Conservation (phyloP, 108 stramenopile genomes). For the Cyclotella distinguenda region DNA sequence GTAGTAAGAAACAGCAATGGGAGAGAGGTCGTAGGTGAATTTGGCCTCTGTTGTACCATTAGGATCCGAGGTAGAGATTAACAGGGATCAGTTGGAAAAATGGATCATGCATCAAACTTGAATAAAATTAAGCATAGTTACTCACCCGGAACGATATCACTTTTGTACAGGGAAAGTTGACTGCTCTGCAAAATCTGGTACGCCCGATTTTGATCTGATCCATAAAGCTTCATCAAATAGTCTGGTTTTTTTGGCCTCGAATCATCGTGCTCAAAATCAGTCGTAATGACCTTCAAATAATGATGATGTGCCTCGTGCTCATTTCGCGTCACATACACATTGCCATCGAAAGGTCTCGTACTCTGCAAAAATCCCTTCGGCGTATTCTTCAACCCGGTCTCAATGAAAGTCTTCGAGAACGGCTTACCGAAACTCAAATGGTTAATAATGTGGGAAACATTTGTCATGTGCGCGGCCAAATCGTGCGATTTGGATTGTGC, state of each 20-base stretch:
- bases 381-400: conserved; percentile 43
- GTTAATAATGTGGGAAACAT: conserved; percentile 89
- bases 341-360: conserved; percentile 80
- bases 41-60: conserved; percentile 62
- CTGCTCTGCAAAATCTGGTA: conserved; percentile 82
- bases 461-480: conserved; percentile 89
- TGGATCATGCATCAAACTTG: no score
- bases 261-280: conserved; percentile 57
- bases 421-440: conserved; percentile 83
- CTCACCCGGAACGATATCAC: conserved; percentile 63
- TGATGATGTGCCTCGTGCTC: conserved; percentile 95
- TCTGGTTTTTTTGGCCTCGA: neutral
- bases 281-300: conserved; percentile 93
- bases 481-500: conserved; percentile 85
- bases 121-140: neutral
- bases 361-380: conserved; percentile 53
- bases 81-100: no score
- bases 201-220: conserved; percentile 25
- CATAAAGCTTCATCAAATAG: conserved; percentile 7
- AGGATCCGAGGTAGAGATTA: no score
- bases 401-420: conserved; percentile 35
- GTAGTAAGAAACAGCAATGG: conserved; percentile 84
- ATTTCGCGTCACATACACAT: conserved; percentile 76
- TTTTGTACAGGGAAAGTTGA: conserved; percentile 73
- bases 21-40: conserved; percentile 89